Conservation (phyloP, 2,329 filamentous ascomycete species). For the Xylariaceae sp. region DNA sequence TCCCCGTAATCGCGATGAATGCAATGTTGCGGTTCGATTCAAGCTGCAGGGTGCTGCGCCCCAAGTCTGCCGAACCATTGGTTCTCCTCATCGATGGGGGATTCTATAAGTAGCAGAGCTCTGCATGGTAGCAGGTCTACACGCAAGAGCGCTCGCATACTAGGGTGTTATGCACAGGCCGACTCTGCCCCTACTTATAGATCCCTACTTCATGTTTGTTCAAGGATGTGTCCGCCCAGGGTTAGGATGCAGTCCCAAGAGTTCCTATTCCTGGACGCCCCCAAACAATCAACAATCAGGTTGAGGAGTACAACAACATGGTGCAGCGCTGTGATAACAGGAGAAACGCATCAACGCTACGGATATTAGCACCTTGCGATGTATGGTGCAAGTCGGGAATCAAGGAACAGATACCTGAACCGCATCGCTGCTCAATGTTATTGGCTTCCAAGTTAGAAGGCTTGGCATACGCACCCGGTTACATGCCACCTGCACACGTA, state of each 20-base stretch:
- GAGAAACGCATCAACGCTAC: no score
- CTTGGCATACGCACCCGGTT: no score
- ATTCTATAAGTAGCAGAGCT: neutral
- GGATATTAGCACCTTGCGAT: no score
- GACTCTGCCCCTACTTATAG: neutral
- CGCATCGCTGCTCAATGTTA: no score
- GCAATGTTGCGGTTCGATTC: constrained; percentile 5
- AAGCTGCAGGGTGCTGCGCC: constrained; percentile 7
- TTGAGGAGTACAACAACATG: neutral
- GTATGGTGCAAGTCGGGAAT: no score
- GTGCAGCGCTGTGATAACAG: no score
- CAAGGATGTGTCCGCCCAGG: neutral
- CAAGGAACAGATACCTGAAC: no score
- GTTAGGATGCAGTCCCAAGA: neutral
- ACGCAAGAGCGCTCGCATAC: neutral
- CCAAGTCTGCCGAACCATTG: constrained; percentile 6
- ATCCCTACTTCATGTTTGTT: neutral
- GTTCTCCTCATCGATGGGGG: neutral
- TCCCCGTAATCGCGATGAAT: constrained; percentile 10
- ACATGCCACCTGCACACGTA: no score
- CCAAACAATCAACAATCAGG: neutral
- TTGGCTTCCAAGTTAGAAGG: no score
- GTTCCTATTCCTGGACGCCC: neutral
- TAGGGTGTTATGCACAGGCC: neutral
- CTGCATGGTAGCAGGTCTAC: neutral